These are phyloP conservation scores for Houttuynia cordata DNA, from an alignment of 164 flowering plant genomes.

Conservation along the genomic window DNA sequence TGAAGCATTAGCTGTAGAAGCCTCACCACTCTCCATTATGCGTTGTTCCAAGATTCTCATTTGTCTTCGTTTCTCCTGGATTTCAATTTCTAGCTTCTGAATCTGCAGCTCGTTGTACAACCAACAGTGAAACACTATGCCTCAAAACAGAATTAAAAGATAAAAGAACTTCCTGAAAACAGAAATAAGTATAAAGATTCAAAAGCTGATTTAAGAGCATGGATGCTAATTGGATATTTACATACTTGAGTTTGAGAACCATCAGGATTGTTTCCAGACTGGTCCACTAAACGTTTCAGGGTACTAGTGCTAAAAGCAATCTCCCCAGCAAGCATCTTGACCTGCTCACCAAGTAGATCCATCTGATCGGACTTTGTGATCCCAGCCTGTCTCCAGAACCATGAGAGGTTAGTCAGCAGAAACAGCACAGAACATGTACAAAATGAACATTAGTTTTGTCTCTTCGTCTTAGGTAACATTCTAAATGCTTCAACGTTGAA, in stretches of 20 bases:
- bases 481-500: too few relatives aligned
- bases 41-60: conserved; percentile 77
- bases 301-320: conserved; percentile 93
- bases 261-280: conserved; percentile 78
- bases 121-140: not conserved
- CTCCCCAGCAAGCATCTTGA: conserved; percentile 99
- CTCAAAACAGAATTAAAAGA: too few relatives aligned
- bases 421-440: too few relatives aligned
- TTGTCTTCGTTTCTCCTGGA: conserved; percentile 71
- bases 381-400: conserved; percentile 35
- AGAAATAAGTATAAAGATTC: not conserved
- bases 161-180: not conserved
- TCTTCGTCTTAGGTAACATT: too few relatives aligned
- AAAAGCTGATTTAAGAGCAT: not conserved
- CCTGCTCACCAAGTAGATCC: conserved; percentile 95
- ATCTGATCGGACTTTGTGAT: conserved; percentile 70
- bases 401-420: not conserved
- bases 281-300: conserved; percentile 85
- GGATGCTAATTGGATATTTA: not conserved
- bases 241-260: conserved; percentile 55
- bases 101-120: conserved; percentile 35
- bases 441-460: too few relatives aligned
- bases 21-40: conserved; percentile 73
- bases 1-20: conserved; percentile 76
- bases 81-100: conserved; percentile 74